Conservation (phyloP, 352 stramenopile species). For the Thraustochytrium striatum region DNA sequence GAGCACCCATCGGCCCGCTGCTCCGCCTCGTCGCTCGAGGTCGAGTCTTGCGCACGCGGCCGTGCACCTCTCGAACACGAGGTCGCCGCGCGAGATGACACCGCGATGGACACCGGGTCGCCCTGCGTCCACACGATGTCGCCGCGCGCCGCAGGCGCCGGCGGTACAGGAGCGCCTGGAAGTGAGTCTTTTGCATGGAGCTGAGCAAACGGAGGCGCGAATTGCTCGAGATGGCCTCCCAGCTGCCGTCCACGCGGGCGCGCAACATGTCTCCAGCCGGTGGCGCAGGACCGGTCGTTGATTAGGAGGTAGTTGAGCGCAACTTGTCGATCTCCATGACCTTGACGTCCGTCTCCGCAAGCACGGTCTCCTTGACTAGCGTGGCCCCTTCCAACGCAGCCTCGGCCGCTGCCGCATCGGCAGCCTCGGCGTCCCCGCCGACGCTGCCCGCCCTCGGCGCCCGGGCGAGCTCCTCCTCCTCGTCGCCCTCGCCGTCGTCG, state of each 20-base stretch:
- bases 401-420: too few relatives aligned
- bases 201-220: constrained; percentile 73
- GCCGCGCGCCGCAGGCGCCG: constrained; percentile 61
- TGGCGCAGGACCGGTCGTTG: constrained; percentile 27
- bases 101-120: constrained; percentile 63
- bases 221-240: constrained; percentile 71
- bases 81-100: constrained; percentile 68
- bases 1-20: background rate
- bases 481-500: background rate
- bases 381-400: constrained; percentile 33
- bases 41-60: background rate
- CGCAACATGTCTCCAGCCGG: constrained; percentile 34
- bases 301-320: constrained; percentile 45
- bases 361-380: constrained; percentile 42
- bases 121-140: constrained; percentile 70
- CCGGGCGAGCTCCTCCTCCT: background rate
- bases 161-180: constrained; percentile 70
- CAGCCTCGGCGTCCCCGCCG: too few relatives aligned
- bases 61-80: constrained; percentile 45
- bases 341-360: constrained; percentile 35
- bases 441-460: too few relatives aligned
- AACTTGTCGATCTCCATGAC: constrained; percentile 47
- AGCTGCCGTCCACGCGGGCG: constrained; percentile 59
- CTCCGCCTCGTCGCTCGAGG: background rate
- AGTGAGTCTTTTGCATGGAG: constrained; percentile 69